Evolutionary conservation across 108 stramenopile species (phyloP), one percentile per base, ranked within the genome.

Genomic region (Cafeteria roenbergensis): DNA sequence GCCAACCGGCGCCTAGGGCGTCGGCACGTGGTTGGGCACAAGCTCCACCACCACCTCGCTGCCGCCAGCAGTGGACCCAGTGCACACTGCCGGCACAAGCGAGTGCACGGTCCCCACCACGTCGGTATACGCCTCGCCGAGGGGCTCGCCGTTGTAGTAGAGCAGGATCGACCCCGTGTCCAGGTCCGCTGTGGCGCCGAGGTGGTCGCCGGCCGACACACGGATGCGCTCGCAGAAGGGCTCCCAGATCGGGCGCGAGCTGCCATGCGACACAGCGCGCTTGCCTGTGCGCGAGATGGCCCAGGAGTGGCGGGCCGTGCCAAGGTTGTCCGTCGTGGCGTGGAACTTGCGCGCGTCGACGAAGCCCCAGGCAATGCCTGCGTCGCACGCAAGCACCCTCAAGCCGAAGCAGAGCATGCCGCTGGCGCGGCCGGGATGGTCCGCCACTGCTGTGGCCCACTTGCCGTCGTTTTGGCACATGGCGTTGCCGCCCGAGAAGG

Each of bases 401-500:
- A n/a, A n/a, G 34, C 59, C 59, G 59, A 26, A 61, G 21, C 2
- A 8, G 2, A 38, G 8, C 30, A 3, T 35, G 20, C 59, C 59
- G 2, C 24, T 8, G 21, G n/a, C 22, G 21, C 9, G 9, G 29
- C 59, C 59, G 29, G 9, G 2, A 22, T 61, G 59, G 24, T 8
- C 34, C 21, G 21, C 9, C 21, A 61, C 22, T 8, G 59, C 9
- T 3, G 59, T 61, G 36, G 59, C 59, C 59, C 59, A 61, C 37
- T 61, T 61, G 34, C 59, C 21, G 34, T 61, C 22, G 59, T 61
- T 61, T n/a, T n/a, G n/a, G n/a, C n/a, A n/a, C n/a, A n/a, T n/a
- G n/a, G n/a, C n/a, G n/a, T n/a, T n/a, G n/a, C n/a, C n/a, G n/a
- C n/a, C n/a, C n/a, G n/a, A n/a, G n/a, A n/a, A n/a, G n/a, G n/a